Evolutionary conservation across 306 rosid species (phyloP).

Genomic region (Gillenia trifoliata): DNA sequence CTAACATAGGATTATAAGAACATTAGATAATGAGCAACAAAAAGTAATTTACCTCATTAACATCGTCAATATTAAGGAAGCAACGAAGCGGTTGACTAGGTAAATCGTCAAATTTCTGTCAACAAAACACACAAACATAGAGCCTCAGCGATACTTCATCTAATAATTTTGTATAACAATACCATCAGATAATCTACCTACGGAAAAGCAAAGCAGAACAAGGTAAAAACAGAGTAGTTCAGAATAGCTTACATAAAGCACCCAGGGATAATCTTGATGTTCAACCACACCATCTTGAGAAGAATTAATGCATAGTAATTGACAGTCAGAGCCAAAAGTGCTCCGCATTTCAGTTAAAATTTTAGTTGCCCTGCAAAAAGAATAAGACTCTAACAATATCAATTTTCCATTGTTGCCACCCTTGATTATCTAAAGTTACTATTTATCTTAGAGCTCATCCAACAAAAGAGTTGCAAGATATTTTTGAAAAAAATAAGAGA

Average conservation of each 20-base stretch:
- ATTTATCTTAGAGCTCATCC: not conserved
- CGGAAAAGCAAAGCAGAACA: slow-evolving; percentile 5
- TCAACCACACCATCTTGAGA: slow-evolving; percentile 51
- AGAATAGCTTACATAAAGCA: slow-evolving; percentile 57
- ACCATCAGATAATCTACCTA: not conserved
- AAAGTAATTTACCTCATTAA: slow-evolving; percentile 51
- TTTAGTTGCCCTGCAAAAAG: slow-evolving; percentile 66
- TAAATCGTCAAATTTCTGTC: slow-evolving; percentile 60
- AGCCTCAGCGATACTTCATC: slow-evolving; percentile 30
- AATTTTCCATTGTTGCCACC: not conserved
- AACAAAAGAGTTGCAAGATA: not conserved
- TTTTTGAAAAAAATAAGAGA: not conserved
- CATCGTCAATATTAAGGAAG: slow-evolving; percentile 69
- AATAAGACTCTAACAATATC: slow-evolving; percentile 20
- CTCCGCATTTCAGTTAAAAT: slow-evolving; percentile 72
- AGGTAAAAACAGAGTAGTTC: slow-evolving; percentile 3
- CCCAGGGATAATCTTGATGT: slow-evolving; percentile 79
- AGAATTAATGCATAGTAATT: slow-evolving; percentile 77
- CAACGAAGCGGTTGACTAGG: slow-evolving; percentile 54
- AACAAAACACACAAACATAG: slow-evolving; percentile 32
- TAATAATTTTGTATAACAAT: slow-evolving; percentile 11
- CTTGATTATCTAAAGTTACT: not conserved
- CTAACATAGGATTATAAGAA: slow-evolving; percentile 12
- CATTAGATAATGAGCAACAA: slow-evolving; percentile 14
- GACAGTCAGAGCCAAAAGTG: slow-evolving; percentile 78